phyloP scores from a whole-genome alignment of 768 basidiomycete species.

The Tulasnella sp. region DNA sequence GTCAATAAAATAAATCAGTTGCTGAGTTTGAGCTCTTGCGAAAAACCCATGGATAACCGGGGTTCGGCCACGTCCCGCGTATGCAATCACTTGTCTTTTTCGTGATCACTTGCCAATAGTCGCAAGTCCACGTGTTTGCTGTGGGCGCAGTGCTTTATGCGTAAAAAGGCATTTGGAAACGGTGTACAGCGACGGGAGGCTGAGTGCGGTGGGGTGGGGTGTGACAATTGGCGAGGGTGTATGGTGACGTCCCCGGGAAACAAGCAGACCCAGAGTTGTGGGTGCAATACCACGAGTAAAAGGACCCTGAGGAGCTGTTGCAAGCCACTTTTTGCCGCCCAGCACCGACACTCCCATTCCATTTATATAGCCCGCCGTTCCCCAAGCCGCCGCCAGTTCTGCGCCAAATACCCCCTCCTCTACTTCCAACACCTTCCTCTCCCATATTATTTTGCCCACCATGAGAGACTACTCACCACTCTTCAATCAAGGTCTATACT shows the following conservation, averaged over 20 bases:
- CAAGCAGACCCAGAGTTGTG: not conserved
- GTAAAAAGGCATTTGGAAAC: not conserved
- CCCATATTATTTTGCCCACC: not conserved
- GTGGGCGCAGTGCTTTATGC: not conserved
- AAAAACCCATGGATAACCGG: too few relatives aligned
- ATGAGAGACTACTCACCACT: constrained; percentile 30
- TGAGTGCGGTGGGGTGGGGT: not conserved
- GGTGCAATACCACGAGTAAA: not conserved
- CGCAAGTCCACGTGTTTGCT: not conserved
- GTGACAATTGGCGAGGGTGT: not conserved
- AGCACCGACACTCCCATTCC: not conserved
- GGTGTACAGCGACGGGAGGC: not conserved
- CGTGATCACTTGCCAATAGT: not conserved
- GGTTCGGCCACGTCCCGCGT: too few relatives aligned
- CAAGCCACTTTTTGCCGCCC: constrained; percentile 8
- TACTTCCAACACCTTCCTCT: not conserved
- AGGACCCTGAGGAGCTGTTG: not conserved
- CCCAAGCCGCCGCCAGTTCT: not conserved
- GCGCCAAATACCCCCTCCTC: constrained; percentile 8
- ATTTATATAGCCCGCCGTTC: not conserved
- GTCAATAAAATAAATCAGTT: constrained; percentile 2
- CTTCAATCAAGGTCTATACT: constrained; percentile 29
- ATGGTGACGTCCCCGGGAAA: not conserved
- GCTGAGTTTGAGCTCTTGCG: too few relatives aligned
- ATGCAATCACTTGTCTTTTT: not conserved